These are phyloP conservation scores for Daedalea quercina DNA, from an alignment of 768 basidiomycete genomes.

Conservation along the genomic window DNA sequence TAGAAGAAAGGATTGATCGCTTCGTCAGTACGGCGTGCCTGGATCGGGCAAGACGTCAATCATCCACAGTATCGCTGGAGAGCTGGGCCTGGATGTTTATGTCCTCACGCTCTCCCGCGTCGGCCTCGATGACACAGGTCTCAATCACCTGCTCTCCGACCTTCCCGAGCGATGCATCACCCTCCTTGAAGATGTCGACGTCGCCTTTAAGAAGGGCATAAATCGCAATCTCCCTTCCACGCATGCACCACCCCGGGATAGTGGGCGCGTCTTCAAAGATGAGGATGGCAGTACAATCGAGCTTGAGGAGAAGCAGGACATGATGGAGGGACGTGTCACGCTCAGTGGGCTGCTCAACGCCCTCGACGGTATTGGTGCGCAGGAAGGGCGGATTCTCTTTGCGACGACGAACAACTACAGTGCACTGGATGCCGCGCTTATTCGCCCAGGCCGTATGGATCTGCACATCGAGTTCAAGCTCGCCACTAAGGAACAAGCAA, in stretches of 20 bases:
- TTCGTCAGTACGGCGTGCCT: conserved; percentile 54
- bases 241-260: background rate
- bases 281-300: conserved; percentile 14
- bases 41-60: conserved; percentile 77
- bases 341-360: conserved; percentile 74
- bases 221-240: conserved; percentile 8
- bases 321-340: conserved; percentile 59
- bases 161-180: conserved; percentile 62
- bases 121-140: conserved; percentile 3
- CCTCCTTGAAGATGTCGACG: conserved; percentile 73
- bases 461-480: conserved; percentile 70
- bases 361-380: conserved; percentile 71
- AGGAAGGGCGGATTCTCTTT: conserved; percentile 75
- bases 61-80: conserved; percentile 74
- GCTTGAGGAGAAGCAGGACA: conserved; percentile 22
- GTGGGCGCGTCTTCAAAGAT: conserved; percentile 21
- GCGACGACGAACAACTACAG: conserved; percentile 74
- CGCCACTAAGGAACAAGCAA: conserved; percentile 62
- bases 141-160: conserved; percentile 41
- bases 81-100: conserved; percentile 68
- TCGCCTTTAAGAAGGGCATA: conserved; percentile 44
- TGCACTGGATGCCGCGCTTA: conserved; percentile 66
- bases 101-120: conserved; percentile 46
- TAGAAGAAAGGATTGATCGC: background rate
- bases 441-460: conserved; percentile 77